Evolutionary conservation across 257 asterid genomes (phyloP).

Genomic region (Solanum acaule): DNA sequence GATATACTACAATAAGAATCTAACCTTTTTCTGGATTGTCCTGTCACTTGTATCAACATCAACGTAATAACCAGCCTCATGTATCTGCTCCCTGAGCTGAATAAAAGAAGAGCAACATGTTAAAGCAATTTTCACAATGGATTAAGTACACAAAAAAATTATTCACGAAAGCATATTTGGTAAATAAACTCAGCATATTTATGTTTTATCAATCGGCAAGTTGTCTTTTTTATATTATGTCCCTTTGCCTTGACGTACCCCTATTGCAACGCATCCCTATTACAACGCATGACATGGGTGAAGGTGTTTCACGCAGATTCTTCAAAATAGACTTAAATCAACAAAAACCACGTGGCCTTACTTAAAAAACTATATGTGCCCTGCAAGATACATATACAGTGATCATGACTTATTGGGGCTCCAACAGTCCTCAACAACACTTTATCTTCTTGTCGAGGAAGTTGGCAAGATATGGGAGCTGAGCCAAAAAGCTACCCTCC

Average conservation of each 20-base stretch:
- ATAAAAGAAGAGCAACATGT: not conserved
- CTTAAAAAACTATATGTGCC: not conserved
- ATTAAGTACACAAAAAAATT: not conserved
- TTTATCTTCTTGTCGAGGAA: not conserved
- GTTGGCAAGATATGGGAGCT: not conserved
- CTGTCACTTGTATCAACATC: slow-evolving; percentile 86
- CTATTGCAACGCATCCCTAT: not conserved
- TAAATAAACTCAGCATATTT: not conserved
- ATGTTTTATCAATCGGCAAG: not conserved
- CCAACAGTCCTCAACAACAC: not conserved
- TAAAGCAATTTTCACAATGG: not conserved
- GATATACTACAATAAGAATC: not conserved
- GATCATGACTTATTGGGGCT: not conserved
- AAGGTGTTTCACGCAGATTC: not conserved
- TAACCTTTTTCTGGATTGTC: slow-evolving; percentile 86
- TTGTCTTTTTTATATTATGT: not conserved
- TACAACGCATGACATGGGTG: not conserved
- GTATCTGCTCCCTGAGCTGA: slow-evolving; percentile 70
- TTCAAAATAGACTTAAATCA: not conserved
- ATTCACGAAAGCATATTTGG: not conserved
- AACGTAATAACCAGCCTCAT: slow-evolving; percentile 66
- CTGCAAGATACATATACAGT: not conserved
- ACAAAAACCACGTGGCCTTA: not conserved
- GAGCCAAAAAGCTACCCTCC: not conserved
- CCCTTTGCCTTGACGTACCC: not conserved